These are phyloP conservation scores for Nothophytophthora sp. DNA, from an alignment of 352 stramenopile species.

Conservation along the genomic window DNA sequence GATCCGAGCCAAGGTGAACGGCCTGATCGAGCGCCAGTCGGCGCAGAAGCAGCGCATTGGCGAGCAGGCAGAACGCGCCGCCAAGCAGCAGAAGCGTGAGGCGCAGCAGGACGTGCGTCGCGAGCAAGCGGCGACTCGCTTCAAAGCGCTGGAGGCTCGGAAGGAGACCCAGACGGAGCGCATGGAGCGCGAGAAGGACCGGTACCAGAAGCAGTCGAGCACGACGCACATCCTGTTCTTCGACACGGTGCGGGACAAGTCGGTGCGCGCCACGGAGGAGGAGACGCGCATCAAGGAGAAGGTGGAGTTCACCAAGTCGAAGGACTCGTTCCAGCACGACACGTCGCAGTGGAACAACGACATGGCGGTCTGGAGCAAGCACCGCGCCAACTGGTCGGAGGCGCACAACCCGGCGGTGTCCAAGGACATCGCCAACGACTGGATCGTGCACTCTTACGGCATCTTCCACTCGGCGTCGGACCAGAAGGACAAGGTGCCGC, in stretches of 20 bases:
- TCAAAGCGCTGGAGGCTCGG: conserved; percentile 79
- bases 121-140: conserved; percentile 68
- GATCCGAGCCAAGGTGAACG: conserved; percentile 80
- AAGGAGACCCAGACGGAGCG: conserved; percentile 81
- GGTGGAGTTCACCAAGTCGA: conserved; percentile 89
- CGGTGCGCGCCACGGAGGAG: conserved; percentile 73
- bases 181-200: conserved; percentile 84
- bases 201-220: conserved; percentile 68
- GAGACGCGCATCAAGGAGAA: conserved; percentile 86
- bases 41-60: conserved; percentile 67
- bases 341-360: conserved; percentile 89
- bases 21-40: conserved; percentile 63
- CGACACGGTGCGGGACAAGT: conserved; percentile 76
- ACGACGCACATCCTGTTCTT: conserved; percentile 87
- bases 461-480: conserved; percentile 68
- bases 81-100: conserved; percentile 75
- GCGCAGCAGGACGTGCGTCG: conserved; percentile 71
- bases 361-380: conserved; percentile 88
- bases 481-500: conserved; percentile 57
- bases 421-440: conserved; percentile 88
- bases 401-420: conserved; percentile 87
- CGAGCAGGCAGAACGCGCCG: conserved; percentile 58
- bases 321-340: conserved; percentile 87
- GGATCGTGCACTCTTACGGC: conserved; percentile 86
- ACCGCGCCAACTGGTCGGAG: conserved; percentile 87